Evolutionary conservation across 2,329 filamentous ascomycete genomes (phyloP), one percentile per base, ranked within the genome.

Genomic region (Phoma herbarum): DNA sequence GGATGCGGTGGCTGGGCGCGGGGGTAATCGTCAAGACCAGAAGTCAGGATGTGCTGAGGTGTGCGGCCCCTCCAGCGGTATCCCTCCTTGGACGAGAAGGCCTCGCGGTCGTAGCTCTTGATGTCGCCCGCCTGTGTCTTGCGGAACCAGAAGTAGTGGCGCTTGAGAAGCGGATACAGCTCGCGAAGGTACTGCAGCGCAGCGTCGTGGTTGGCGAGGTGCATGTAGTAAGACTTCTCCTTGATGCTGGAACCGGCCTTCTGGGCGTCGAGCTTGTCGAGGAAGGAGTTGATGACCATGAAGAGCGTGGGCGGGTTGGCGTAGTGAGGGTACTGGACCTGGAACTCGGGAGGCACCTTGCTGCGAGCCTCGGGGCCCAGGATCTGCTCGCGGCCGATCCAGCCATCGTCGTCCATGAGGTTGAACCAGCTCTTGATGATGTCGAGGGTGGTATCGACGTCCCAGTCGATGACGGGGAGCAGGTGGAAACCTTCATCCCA

Each of bases 401-500:
- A 99, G 52, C 95, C 95, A 75, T 98, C 93, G 16, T 95, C 90
- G 66, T 99, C 95, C 86, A 98, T 97, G 18, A 96, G 86, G 64
- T 89, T 92, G 80, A 96, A 96, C 95, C 95, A 99, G 78, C 92
- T 97, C 79, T 90, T 91, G 62, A 98, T 86, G 64, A 99, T 92
- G 63, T 97, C 92, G 48, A 88, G 82, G 0, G 81, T 84, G 37
- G 98, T 84, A 72, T 97, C 93, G 51, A 93, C 87, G 74, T 99
- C 95, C 91, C 93, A 99, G 65, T 99, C 94, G 20, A 92, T 85
- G 52, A 99, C 89, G 1, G 93, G 93, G 46, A 97, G 82, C 33
- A 99, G 82, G 72, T 99, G 95, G 79, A 98, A 99, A 0, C 95
- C 95, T 77, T 99, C 95, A 70, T 99, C 95, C 95, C 95, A 99